A percentile compares a stretch with the other conserved stretches of the same genome.
Evolutionary conservation across 192 early-diverging fungal genomes (phyloP).

Genomic region (Coemansia sp.): DNA sequence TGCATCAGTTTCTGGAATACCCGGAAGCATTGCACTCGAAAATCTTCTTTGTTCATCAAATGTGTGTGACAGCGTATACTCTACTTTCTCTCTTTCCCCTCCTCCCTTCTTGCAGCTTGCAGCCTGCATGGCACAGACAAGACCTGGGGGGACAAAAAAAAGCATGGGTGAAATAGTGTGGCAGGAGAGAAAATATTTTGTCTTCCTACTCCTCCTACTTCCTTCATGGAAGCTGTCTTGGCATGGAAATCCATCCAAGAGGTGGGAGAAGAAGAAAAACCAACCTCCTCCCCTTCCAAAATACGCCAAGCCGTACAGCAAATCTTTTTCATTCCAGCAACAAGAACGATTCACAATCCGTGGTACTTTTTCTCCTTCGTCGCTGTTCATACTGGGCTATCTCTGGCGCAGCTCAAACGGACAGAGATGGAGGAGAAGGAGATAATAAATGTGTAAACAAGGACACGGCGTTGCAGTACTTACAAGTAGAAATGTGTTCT

Average conservation of each 20-base stretch:
- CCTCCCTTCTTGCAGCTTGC: too few relatives aligned
- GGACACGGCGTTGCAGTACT: not conserved
- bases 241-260: not conserved
- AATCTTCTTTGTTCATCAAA: conserved; percentile 12
- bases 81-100: not conserved
- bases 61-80: not conserved
- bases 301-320: not conserved
- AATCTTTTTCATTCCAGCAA: conserved; percentile 1
- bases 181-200: not conserved
- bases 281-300: too few relatives aligned
- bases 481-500: conserved; percentile 2
- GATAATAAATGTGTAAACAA: not conserved
- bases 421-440: not conserved
- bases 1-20: not conserved
- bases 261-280: not conserved
- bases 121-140: conserved; percentile 1
- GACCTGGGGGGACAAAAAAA: not conserved
- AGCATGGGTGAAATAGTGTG: conserved; percentile 3
- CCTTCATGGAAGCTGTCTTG: not conserved
- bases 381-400: too few relatives aligned
- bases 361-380: not conserved
- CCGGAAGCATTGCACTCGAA: not conserved
- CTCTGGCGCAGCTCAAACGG: too few relatives aligned
- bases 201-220: not conserved
- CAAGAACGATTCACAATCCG: not conserved